Base-by-base conservation (phyloP, 352 stramenopile species). In the Blastocystis sp. region DNA sequence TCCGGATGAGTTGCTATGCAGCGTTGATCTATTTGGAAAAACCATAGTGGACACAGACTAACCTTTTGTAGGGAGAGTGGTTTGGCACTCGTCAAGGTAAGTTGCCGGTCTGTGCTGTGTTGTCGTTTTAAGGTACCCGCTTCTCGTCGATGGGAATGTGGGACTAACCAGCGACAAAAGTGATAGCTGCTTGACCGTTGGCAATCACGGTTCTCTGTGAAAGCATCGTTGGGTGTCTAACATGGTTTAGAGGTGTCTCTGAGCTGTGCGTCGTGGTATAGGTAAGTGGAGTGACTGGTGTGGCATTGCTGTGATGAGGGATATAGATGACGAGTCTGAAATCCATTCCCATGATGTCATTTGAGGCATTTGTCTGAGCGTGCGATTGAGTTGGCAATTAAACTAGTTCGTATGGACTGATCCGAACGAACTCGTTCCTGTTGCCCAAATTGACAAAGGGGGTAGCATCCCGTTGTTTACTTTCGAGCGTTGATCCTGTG, bases 1-100 rank as follows among this genome's bases (percentile, higher is more conserved):
- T 89, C 78, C 78, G 78, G 78, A 89, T 76, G 78, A 89, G 78
- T 79, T 89, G 66, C 78, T 89, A n/a, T 89, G 78, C 66, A 89
- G 62, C 78, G 16, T 64, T 53, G 78, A 89, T 89, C 50, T 59
- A 59, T 59, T 59, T 59, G 50, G 50, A 59, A 59, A 59, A 59
- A 59, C 78, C 78, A 89, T 89, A 89, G 64, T 79, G 55, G 66
- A 89, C 30, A 89, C 66, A 89, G 4, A 37, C 63, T 73, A 45
- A 73, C 7, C 63, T 1, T 43, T 43, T 73, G 4, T 73, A 73
- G 63, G 6, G 50, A 73, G 63, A 68, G 50, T 59, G 20, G 20
- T 59, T 59, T 1, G 11, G 50, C 50, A n/a, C 50, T 13, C 3
- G 50, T 59, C 20, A 13, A 59, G 50, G 50, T 59, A 59, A 59